Conservation (phyloP, 2,329 filamentous ascomycete genomes). For the Alternaria sp. region DNA sequence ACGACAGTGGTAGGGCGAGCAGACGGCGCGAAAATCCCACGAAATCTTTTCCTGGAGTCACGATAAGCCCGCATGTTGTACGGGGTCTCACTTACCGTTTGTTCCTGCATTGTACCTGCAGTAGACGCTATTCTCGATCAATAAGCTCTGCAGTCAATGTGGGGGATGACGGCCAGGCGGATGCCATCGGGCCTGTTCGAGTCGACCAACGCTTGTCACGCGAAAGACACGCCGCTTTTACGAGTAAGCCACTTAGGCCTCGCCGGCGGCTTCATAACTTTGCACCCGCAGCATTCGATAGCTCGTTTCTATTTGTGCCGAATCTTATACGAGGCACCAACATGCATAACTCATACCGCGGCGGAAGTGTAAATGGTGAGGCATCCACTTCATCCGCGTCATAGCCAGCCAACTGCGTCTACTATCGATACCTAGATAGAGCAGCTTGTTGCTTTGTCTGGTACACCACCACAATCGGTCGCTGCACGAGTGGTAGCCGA, state of each 20-base stretch:
- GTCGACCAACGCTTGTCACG: conserved; percentile 38
- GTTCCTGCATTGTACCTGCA: conserved; percentile 48
- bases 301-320: conserved; percentile 44
- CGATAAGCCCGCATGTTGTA: conserved; percentile 23
- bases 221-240: conserved; percentile 21
- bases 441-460: not conserved
- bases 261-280: conserved; percentile 31
- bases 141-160: conserved; percentile 38
- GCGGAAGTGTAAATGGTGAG: conserved; percentile 13
- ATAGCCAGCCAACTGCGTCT: conserved; percentile 3
- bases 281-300: conserved; percentile 40
- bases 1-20: conserved; percentile 6
- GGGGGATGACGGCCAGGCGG: conserved; percentile 28
- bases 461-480: conserved; percentile 9
- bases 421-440: conserved; percentile 28
- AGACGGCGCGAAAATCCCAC: conserved; percentile 6
- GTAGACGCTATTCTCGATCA: conserved; percentile 40
- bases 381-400: conserved; percentile 11
- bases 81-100: conserved; percentile 22
- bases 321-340: conserved; percentile 35
- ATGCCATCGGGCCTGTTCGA: conserved; percentile 34
- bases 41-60: conserved; percentile 22
- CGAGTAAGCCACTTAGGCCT: conserved; percentile 23
- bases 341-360: conserved; percentile 37
- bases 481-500: not conserved